A percentile compares a stretch with the other conserved stretches of the same genome.
Conservation (phyloP, 768 basidiomycete species). For the Multifurca ochricompacta region DNA sequence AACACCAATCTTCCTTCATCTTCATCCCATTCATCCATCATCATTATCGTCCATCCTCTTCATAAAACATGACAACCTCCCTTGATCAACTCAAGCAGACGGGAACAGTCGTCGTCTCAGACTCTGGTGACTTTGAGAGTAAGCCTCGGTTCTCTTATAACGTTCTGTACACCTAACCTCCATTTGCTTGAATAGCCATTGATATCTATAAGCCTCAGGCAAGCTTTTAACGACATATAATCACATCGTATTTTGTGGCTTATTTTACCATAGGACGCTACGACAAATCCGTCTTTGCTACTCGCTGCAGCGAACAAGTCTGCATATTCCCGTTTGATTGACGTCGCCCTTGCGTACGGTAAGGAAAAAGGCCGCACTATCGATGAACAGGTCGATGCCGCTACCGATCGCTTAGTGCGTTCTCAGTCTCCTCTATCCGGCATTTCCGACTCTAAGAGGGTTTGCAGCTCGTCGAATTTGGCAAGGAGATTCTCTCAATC, state of each 20-base stretch:
- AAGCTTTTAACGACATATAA: slow-evolving; percentile 17
- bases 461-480: slow-evolving; percentile 89
- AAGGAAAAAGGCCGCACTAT: slow-evolving; percentile 76
- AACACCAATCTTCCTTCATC: background rate
- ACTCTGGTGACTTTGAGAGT: slow-evolving; percentile 95
- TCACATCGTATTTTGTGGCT: background rate
- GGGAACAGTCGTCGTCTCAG: slow-evolving; percentile 94
- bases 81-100: slow-evolving; percentile 82
- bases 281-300: slow-evolving; percentile 95
- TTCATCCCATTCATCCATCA: slow-evolving; percentile 12
- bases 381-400: slow-evolving; percentile 68
- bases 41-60: too few species aligned
- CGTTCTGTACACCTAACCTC: slow-evolving; percentile 13
- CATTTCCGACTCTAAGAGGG: slow-evolving; percentile 4
- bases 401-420: slow-evolving; percentile 83
- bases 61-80: slow-evolving; percentile 55
- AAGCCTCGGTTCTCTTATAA: slow-evolving; percentile 19
- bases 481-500: slow-evolving; percentile 88
- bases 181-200: slow-evolving; percentile 50
- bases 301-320: slow-evolving; percentile 88
- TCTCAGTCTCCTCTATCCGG: background rate
- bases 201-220: slow-evolving; percentile 94
- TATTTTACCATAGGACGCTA: slow-evolving; percentile 64
- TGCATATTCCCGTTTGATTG: slow-evolving; percentile 74
- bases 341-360: slow-evolving; percentile 62